A percentile compares a stretch with the other conserved stretches of the same genome.
Conservation (phyloP, 441 rosid genomes). For the Arabidopsis hybrid region DNA sequence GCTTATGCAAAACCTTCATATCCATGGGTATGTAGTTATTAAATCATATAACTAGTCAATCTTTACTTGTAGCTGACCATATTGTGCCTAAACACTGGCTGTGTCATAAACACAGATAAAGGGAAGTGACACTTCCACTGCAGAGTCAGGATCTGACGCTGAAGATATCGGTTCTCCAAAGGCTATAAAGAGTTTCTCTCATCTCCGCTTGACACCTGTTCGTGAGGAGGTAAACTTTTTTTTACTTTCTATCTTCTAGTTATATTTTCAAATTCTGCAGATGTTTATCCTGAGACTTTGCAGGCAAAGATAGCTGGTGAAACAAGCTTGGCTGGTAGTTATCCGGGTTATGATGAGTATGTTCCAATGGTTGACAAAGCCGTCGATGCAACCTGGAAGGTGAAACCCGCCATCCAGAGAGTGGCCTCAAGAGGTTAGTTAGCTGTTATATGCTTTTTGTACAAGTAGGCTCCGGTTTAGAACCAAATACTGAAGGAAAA, state of each 20-base stretch:
- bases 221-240: slow-evolving; percentile 84
- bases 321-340: slow-evolving; percentile 67
- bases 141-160: slow-evolving; percentile 99
- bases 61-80: slow-evolving; percentile 13
- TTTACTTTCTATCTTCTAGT: neutral
- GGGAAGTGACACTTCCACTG: slow-evolving; percentile 97
- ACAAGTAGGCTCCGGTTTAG: neutral
- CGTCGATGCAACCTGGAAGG: slow-evolving; percentile 89
- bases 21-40: slow-evolving; percentile 65
- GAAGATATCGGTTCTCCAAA: slow-evolving; percentile 95
- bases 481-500: neutral
- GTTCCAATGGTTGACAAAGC: slow-evolving; percentile 99
- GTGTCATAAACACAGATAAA: slow-evolving; percentile 54
- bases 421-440: slow-evolving; percentile 71
- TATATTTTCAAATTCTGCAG: slow-evolving; percentile 16
- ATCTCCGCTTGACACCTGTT: slow-evolving; percentile 96
- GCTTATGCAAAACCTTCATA: slow-evolving; percentile 89
- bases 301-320: slow-evolving; percentile 86
- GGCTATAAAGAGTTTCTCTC: slow-evolving; percentile 85
- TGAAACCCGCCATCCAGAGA: slow-evolving; percentile 59
- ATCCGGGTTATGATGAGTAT: slow-evolving; percentile 94
- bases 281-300: slow-evolving; percentile 38
- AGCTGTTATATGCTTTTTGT: slow-evolving; percentile 19
- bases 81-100: slow-evolving; percentile 6
- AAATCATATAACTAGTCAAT: slow-evolving; percentile 11